A percentile compares a stretch with the other conserved stretches of the same genome.
phyloP scores from a whole-genome alignment of 257 asterid genomes.

The Petunia secreta region DNA sequence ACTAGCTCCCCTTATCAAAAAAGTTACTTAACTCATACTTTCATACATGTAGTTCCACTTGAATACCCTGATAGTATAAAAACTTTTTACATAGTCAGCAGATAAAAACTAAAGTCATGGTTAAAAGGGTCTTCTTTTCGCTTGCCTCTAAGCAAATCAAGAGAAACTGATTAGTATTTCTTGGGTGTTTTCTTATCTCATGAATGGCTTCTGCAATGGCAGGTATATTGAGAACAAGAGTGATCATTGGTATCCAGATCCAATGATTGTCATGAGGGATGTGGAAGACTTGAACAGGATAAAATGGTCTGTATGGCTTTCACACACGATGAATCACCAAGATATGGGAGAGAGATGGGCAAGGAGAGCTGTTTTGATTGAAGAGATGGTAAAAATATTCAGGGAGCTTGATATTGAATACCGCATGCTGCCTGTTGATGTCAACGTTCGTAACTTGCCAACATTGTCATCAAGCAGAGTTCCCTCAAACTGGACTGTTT shows the following conservation, averaged over 20 bases:
- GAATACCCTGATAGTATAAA: not conserved
- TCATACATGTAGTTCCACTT: too few species aligned
- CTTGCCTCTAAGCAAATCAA: not conserved
- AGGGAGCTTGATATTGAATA: conserved; percentile 80
- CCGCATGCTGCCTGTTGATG: conserved; percentile 70
- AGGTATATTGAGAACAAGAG: conserved; percentile 67
- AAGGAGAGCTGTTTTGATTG: conserved; percentile 70
- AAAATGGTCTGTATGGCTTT: conserved; percentile 74
- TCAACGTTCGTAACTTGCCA: conserved; percentile 76
- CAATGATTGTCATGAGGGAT: conserved; percentile 72
- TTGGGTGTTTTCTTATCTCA: not conserved
- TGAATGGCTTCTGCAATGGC: conserved; percentile 22
- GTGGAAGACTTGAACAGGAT: conserved; percentile 84
- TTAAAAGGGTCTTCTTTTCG: not conserved
- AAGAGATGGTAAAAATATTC: conserved; percentile 73
- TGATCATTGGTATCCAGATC: conserved; percentile 80
- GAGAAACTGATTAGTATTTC: not conserved
- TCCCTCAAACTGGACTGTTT: conserved; percentile 78
- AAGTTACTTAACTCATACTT: not conserved
- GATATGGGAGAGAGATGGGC: conserved; percentile 89
- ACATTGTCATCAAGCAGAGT: conserved; percentile 50
- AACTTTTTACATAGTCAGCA: not conserved
- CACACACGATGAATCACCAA: conserved; percentile 77
- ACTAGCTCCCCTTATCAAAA: too few species aligned
- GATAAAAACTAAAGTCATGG: not conserved